Evolutionary conservation across 2,329 filamentous ascomycete species (phyloP), one percentile per base, ranked within the genome.

Genomic region (Aspergillus clavatus): DNA sequence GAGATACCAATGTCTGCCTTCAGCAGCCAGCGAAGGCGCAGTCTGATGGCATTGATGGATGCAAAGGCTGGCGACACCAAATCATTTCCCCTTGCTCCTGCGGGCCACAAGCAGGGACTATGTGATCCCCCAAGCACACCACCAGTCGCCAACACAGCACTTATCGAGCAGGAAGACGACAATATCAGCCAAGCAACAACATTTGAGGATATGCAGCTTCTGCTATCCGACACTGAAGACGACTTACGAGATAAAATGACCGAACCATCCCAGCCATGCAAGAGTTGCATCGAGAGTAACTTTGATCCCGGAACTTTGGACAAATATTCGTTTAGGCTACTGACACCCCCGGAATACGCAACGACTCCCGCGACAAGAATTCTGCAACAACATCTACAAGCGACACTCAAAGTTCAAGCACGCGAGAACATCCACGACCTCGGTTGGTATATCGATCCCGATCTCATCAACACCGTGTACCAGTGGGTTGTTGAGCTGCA

Each of bases 401-500:
- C 75, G 7, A 71, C 90, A 0, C 69, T 86, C 26, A 78, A 79
- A 46, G 66, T 82, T 1, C 89, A 95, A 61, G 65, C 77, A 1
- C 70, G 63, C 8, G 80, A 76, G 1, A 77, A 81, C 0, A 62
- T 80, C 1, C 76, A 83, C 47, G 79, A 85, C 47, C 76, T 94
- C 0, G 90, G 90, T 12, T 95, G 89, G 89, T 89, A 88, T 59
- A 82, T 95, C 44, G 79, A 94, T 58, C 69, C 76, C 11, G 71
- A 73, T 5, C 77, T 80, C 40, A 72, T 90, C 28, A 77, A 72
- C 18, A 94, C 90, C 58, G 75, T 89, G 50, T 95, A 93, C 59
- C 89, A 94, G 59, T 95, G 89, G 89, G 89, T 95, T 47, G 82
- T 94, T 5, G 87, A 95, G 63, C 72, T 96, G 1, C 90, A 95